Evolutionary conservation across 1,284 basidiomycete species (phyloP).

Genomic region (Irpex rosettiformis): DNA sequence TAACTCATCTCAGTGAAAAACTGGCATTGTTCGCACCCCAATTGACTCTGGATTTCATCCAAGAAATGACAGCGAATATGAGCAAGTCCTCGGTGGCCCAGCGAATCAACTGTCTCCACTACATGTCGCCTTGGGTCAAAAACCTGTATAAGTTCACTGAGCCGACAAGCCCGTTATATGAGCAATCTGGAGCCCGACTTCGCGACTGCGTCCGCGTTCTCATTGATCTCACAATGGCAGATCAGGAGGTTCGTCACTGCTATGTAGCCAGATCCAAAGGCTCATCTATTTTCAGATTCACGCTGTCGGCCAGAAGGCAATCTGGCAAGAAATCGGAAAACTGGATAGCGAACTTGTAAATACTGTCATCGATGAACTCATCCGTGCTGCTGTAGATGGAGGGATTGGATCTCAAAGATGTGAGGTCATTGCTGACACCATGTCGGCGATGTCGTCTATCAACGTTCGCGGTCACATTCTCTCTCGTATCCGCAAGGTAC

Average conservation of each 20-base stretch:
- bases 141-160: conserved; percentile 74
- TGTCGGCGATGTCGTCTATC: conserved; percentile 74
- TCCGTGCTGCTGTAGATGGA: conserved; percentile 77
- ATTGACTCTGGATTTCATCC: conserved; percentile 82
- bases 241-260: conserved; percentile 52
- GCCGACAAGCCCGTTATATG: conserved; percentile 61
- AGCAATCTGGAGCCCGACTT: conserved; percentile 67
- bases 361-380: conserved; percentile 72
- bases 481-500: conserved; percentile 73
- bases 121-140: conserved; percentile 83
- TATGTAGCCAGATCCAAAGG: conserved; percentile 10
- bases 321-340: conserved; percentile 75
- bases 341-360: conserved; percentile 67
- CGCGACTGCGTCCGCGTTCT: conserved; percentile 77
- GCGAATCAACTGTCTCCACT: conserved; percentile 72
- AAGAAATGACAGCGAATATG: conserved; percentile 72
- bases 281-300: conserved; percentile 47
- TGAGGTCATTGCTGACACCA: conserved; percentile 72
- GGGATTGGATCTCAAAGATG: conserved; percentile 74
- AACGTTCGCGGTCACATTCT: conserved; percentile 76
- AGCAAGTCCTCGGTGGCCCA: conserved; percentile 49
- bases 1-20: conserved; percentile 64
- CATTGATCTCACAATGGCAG: conserved; percentile 70
- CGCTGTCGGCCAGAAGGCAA: conserved; percentile 62
- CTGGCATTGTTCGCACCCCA: conserved; percentile 74